phyloP scores from a whole-genome alignment of 352 stramenopile genomes.

The Phytophthora niederhauseri region DNA sequence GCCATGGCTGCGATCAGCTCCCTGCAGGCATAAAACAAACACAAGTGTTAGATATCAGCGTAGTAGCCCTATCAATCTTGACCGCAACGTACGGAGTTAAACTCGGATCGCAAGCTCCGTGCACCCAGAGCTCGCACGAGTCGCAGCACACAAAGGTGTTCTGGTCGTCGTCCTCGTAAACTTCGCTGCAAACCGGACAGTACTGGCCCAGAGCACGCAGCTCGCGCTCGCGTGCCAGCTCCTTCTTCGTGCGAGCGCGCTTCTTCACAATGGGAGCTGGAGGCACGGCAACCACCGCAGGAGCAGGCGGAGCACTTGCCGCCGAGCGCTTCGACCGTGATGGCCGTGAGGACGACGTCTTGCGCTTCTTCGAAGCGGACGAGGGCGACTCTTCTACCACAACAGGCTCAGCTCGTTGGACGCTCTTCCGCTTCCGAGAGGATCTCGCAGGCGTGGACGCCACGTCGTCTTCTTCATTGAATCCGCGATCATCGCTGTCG shows the following conservation, averaged over 20 bases:
- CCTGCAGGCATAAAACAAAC: slow-evolving; percentile 30
- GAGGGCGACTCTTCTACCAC: slow-evolving; percentile 26
- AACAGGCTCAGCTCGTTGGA: slow-evolving; percentile 25
- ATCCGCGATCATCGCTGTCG: not conserved
- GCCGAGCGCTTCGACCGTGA: slow-evolving; percentile 25
- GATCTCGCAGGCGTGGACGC: slow-evolving; percentile 18
- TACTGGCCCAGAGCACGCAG: slow-evolving; percentile 83
- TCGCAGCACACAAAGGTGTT: slow-evolving; percentile 90
- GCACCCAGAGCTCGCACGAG: slow-evolving; percentile 90
- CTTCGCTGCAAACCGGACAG: slow-evolving; percentile 85
- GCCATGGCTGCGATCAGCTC: slow-evolving; percentile 58
- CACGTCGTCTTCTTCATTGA: slow-evolving; percentile 20
- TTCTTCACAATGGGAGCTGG: slow-evolving; percentile 39
- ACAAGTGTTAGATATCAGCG: slow-evolving; percentile 18
- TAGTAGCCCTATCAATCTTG: not conserved
- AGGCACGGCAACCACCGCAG: slow-evolving; percentile 25
- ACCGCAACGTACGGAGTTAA: slow-evolving; percentile 62
- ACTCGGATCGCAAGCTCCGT: slow-evolving; percentile 71
- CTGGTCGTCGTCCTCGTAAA: slow-evolving; percentile 87
- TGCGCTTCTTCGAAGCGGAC: slow-evolving; percentile 41
- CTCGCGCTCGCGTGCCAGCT: slow-evolving; percentile 74
- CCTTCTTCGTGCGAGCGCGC: slow-evolving; percentile 64
- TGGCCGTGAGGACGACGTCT: slow-evolving; percentile 28
- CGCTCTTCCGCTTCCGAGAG: slow-evolving; percentile 37
- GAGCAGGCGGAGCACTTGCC: slow-evolving; percentile 16